Percentiles rank a stretch among this genome's conserved stretches.
These are phyloP conservation scores for Peltaster fructicola DNA, from an alignment of 2,329 filamentous ascomycete species.

Conservation along the genomic window DNA sequence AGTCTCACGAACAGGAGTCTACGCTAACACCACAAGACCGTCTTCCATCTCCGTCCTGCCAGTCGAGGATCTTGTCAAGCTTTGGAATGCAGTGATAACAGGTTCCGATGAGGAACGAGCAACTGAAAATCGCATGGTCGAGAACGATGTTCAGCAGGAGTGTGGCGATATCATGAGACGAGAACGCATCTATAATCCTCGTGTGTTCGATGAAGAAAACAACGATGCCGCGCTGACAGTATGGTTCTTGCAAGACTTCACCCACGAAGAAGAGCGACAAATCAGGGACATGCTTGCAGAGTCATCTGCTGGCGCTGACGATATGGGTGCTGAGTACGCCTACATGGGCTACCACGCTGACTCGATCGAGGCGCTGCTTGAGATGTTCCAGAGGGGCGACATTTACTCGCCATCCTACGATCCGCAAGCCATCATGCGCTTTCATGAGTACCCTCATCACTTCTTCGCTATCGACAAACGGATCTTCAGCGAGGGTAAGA, in stretches of 20 bases:
- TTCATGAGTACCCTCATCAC: constrained; percentile 1
- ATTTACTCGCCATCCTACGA: constrained; percentile 1
- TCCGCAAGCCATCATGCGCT: not conserved
- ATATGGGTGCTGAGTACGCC: not conserved
- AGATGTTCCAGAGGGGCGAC: constrained; percentile 1
- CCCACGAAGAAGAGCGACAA: constrained; percentile 1
- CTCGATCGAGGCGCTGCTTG: constrained; percentile 1
- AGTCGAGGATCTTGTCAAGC: not conserved
- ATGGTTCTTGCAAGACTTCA: constrained; percentile 1
- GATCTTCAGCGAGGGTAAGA: not conserved
- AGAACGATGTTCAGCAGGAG: not conserved
- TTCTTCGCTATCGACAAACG: constrained; percentile 2
- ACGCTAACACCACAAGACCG: constrained; percentile 1
- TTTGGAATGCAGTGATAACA: not conserved
- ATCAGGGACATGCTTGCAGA: constrained; percentile 1
- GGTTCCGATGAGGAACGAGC: not conserved
- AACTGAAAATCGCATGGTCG: not conserved
- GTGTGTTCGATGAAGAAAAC: not conserved
- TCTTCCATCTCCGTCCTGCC: not conserved
- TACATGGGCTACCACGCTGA: constrained; percentile 1
- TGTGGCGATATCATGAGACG: constrained; percentile 1
- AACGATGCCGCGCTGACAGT: not conserved
- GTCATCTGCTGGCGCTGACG: not conserved
- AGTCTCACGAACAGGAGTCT: too few species aligned
- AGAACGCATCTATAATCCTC: not conserved